These are phyloP conservation scores for Paramarasmius palmivorus DNA, from an alignment of 1,284 basidiomycete genomes.

Conservation along the genomic window DNA sequence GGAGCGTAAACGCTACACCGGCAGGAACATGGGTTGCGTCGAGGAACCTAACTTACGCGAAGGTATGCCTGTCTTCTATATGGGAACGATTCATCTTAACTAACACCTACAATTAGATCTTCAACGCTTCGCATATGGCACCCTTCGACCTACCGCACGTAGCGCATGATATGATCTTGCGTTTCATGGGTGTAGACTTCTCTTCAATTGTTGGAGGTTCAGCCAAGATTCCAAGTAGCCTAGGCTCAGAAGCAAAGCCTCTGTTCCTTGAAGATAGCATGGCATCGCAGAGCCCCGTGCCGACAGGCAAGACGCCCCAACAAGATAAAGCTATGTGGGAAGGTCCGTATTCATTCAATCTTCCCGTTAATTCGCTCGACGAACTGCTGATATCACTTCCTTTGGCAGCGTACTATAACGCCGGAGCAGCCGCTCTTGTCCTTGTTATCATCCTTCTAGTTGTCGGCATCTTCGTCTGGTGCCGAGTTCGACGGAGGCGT, in stretches of 20 bases:
- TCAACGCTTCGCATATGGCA: slow-evolving; percentile 93
- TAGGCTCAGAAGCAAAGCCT: slow-evolving; percentile 71
- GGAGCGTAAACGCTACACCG: slow-evolving; percentile 77
- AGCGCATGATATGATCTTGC: slow-evolving; percentile 96
- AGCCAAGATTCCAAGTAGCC: slow-evolving; percentile 70
- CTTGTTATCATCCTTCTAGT: slow-evolving; percentile 71
- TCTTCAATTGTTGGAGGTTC: slow-evolving; percentile 76
- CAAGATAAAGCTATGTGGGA: slow-evolving; percentile 86
- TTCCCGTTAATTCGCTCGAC: slow-evolving; percentile 1
- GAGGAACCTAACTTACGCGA: slow-evolving; percentile 92
- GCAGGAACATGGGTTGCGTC: slow-evolving; percentile 92
- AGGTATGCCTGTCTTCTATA: slow-evolving; percentile 43
- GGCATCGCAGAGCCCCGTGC: slow-evolving; percentile 32
- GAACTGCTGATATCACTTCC: slow-evolving; percentile 3
- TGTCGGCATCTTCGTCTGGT: slow-evolving; percentile 78
- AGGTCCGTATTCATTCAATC: slow-evolving; percentile 44
- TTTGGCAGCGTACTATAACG: slow-evolving; percentile 82
- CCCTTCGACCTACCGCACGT: slow-evolving; percentile 89
- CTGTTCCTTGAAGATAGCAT: slow-evolving; percentile 48
- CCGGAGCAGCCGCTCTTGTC: slow-evolving; percentile 84
- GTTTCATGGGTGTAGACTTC: slow-evolving; percentile 92
- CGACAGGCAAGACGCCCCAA: slow-evolving; percentile 59
- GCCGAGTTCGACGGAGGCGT: slow-evolving; percentile 57
- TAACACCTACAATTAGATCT: slow-evolving; percentile 49
- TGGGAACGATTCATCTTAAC: not conserved